Percentiles rank a stretch among this genome's conserved stretches.
Evolutionary conservation across 2,329 filamentous ascomycete species (phyloP).

Genomic region (Neonectria hederae): DNA sequence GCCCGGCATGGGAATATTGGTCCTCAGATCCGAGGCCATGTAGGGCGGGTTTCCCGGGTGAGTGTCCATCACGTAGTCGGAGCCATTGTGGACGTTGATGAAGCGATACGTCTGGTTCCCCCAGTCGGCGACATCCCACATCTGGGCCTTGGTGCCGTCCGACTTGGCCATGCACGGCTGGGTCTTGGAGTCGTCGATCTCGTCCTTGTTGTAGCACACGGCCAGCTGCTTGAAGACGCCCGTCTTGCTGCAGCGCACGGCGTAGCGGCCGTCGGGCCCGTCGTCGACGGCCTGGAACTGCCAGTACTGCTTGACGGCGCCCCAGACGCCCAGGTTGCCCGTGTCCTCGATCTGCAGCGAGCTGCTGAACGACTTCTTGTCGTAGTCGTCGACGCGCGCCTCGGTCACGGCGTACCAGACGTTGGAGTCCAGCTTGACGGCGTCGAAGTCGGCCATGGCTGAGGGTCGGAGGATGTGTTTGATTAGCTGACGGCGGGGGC

Average conservation of each 20-base stretch:
- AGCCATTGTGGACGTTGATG: conserved; percentile 46
- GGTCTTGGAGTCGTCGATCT: conserved; percentile 41
- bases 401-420: conserved; percentile 50
- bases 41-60: conserved; percentile 45
- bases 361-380: conserved; percentile 30
- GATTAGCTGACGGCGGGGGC: no score
- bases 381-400: conserved; percentile 45
- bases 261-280: conserved; percentile 43
- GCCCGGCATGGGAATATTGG: conserved; percentile 38
- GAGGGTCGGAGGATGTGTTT: no score
- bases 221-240: conserved; percentile 44
- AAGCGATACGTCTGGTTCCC: conserved; percentile 43
- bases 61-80: conserved; percentile 46
- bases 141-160: conserved; percentile 41
- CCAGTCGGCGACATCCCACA: conserved; percentile 48
- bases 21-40: conserved; percentile 43
- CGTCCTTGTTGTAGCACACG: conserved; percentile 39
- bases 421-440: conserved; percentile 46
- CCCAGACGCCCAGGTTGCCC: conserved; percentile 37
- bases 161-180: conserved; percentile 43
- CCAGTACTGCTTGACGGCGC: conserved; percentile 33
- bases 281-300: conserved; percentile 43
- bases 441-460: conserved; percentile 25
- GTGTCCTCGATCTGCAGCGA: conserved; percentile 33
- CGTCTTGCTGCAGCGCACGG: conserved; percentile 43